Evolutionary conservation across 495 filamentous ascomycete species (phyloP), one percentile per base, ranked within the genome.

Genomic region (Lasiosphaeris hirsuta): DNA sequence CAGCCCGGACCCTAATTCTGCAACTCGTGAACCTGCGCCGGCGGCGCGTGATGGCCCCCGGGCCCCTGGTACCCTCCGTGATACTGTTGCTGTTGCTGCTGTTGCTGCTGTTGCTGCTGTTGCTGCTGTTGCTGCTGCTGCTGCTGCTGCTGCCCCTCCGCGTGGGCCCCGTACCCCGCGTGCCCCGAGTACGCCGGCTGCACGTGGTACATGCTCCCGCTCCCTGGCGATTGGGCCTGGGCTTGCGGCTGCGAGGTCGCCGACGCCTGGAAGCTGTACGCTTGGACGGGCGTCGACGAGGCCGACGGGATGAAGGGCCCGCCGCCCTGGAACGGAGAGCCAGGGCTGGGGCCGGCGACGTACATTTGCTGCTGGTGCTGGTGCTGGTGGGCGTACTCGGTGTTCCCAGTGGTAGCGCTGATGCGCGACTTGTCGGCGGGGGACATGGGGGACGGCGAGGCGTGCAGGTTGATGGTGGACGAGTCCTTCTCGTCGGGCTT

Each of bases 351-450:
- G 18, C 33, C 17, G 34, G 8, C 10, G 48, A 41, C 14, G 10
- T 41, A 15, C 14, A 15, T 41, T 23, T 51, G 48, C 10, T 15
- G n/a, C 48, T 51, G 48, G 14, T 51, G 48, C 48, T 51, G 48
- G 15, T 51, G 48, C n/a, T 51, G 48, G 9, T 38, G 18, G 19
- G 35, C 0, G 10, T 7, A 10, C n/a, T n/a, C n/a, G 23, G 48
- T 10, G n/a, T n/a, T n/a, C n/a, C n/a, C n/a, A 3, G 15, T 39
- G 15, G 8, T 13, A 3, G 9, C 36, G 17, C 3, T 13, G 11
- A 40, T 38, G 4, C 14, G 34, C 34, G 34, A 9, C n/a, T 40
- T 51, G 10, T 50, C 23, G 4, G 4, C 19, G 18, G 15, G 10
- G 23, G 46, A 11, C 5, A 49, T 35, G 5, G 48, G 48, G 15